A percentile compares a stretch with the other conserved stretches of the same genome.
Conservation (phyloP, 2,329 filamentous ascomycete species). For the Pseudocercospora vitis region DNA sequence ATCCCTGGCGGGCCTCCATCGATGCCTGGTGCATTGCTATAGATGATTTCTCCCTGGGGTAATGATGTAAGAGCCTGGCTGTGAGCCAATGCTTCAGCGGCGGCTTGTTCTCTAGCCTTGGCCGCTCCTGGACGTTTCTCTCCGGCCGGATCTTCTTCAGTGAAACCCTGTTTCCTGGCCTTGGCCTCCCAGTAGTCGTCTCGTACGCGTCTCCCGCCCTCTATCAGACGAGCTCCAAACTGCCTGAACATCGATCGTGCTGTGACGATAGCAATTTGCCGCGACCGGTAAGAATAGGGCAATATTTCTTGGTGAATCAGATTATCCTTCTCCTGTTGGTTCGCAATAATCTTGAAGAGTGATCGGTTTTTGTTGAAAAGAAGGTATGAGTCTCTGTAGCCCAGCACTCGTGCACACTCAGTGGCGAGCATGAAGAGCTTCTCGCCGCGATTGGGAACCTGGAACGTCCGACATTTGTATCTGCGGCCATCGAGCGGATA, state of each 20-base stretch:
- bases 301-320: slow-evolving; percentile 92
- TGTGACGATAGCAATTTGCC: slow-evolving; percentile 97
- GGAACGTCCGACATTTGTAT: slow-evolving; percentile 91
- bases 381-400: slow-evolving; percentile 96
- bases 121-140: slow-evolving; percentile 93
- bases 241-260: slow-evolving; percentile 98
- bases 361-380: slow-evolving; percentile 99
- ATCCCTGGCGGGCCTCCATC: slow-evolving; percentile 49
- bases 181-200: slow-evolving; percentile 99
- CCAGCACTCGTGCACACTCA: slow-evolving; percentile 89
- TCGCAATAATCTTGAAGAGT: slow-evolving; percentile 95
- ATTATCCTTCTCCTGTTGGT: slow-evolving; percentile 93
- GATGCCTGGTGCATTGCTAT: slow-evolving; percentile 59
- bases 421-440: slow-evolving; percentile 99
- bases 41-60: slow-evolving; percentile 82
- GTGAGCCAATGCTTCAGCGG: slow-evolving; percentile 63
- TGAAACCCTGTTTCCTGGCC: slow-evolving; percentile 95
- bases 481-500: slow-evolving; percentile 78
- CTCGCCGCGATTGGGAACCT: slow-evolving; percentile 83
- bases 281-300: slow-evolving; percentile 95
- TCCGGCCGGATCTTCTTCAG: slow-evolving; percentile 90
- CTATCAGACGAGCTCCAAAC: slow-evolving; percentile 91
- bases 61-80: slow-evolving; percentile 60
- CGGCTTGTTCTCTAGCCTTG: slow-evolving; percentile 79
- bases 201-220: slow-evolving; percentile 82